Percentiles rank a stretch among this genome's conserved stretches.
These are phyloP conservation scores for Citrus unshiu DNA, from an alignment of 345 rosid genomes.

Conservation along the genomic window DNA sequence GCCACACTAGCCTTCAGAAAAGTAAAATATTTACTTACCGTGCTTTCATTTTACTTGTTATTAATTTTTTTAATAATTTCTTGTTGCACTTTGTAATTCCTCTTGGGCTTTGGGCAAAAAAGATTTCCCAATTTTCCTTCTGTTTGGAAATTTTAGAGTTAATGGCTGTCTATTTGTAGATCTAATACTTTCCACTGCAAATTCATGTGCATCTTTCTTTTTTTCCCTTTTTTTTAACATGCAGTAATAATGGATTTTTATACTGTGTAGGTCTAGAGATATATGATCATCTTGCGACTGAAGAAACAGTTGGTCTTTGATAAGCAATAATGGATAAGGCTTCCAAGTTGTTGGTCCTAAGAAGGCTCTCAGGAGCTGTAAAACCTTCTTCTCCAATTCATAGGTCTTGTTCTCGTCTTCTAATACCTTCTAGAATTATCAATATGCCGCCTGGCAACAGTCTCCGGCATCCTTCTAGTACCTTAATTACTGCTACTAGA, in stretches of 20 bases:
- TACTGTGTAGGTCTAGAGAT: neutral
- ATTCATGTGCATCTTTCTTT: neutral
- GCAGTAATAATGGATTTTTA: neutral
- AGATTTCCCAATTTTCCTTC: neutral
- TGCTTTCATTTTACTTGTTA: neutral
- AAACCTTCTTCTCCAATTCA: constrained; percentile 17
- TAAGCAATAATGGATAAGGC: constrained; percentile 24
- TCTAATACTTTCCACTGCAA: neutral
- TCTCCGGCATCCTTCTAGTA: neutral
- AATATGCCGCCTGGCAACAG: neutral
- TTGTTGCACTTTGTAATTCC: neutral
- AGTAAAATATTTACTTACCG: neutral
- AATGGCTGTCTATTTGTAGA: neutral
- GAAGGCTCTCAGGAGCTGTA: constrained; percentile 35
- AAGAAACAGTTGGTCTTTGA: neutral
- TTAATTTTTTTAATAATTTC: neutral
- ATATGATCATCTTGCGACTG: neutral
- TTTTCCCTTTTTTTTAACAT: no score
- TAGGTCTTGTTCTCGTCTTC: constrained; percentile 14
- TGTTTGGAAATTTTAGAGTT: neutral
- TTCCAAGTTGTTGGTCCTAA: constrained; percentile 34
- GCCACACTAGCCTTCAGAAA: neutral
- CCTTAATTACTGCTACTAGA: constrained; percentile 27
- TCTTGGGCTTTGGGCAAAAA: neutral
- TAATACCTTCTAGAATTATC: neutral